Evolutionary conservation across 2,329 filamentous ascomycete genomes (phyloP), one percentile per base, ranked within the genome.

Genomic region (Metarhizium robertsii): DNA sequence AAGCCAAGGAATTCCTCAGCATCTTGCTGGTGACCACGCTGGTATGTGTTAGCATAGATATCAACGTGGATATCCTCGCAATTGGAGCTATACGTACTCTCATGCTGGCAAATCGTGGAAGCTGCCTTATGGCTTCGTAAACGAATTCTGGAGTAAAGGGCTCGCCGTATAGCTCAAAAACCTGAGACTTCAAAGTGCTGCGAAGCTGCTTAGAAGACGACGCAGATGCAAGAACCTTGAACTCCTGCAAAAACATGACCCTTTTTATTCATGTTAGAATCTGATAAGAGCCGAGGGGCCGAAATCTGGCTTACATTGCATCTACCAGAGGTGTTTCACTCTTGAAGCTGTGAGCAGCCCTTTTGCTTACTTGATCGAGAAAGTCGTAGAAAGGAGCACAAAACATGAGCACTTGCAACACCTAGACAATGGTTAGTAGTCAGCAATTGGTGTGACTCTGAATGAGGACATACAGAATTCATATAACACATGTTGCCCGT

Each of bases 401-500:
- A 69, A 92, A 97, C 62, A 96, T 82, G 65, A 99, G 82, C 67
- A 95, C 88, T 86, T 99, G 94, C 61, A 99, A 80, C 70, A 97
- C 86, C 91, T 96, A 61, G 5, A 50, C 11, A 7, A 7, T 42
- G 34, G 62, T 80, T 66, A 79, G 72, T 57, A 62, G 54, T 11
- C 5, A 10, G 6, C 4, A 14, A 49, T 5, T n/a, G 14, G 4
- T 25, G 45, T 50, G 18, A 36, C 29, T 18, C 13, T 14, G 25
- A 8, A 52, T 11, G n/a, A 16, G 47, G n/a, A 75, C 89, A 74
- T 79, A 96, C 92, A 60, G 94, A 96, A 76, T 97, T 99, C 94
- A 99, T 97, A 74, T 99, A 99, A 73, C 94, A 99, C 89, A 97
- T 95, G 68, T 99, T 97, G 52, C 94, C 94, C 45, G 92, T 95